Conservation (phyloP, 495 filamentous ascomycete genomes). For the Baudoinia panamericana region DNA sequence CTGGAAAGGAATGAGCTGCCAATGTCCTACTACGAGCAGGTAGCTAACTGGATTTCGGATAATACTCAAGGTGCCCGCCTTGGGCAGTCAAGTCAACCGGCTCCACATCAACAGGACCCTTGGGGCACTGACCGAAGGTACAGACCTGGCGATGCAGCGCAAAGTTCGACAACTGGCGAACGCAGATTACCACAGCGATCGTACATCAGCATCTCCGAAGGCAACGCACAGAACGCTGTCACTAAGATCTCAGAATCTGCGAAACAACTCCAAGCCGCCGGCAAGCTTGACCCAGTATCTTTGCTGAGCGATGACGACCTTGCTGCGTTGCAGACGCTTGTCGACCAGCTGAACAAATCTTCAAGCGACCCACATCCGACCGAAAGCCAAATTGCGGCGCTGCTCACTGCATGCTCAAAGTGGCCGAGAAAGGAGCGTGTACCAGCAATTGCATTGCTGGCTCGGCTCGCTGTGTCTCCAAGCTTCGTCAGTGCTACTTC, state of each 20-base stretch:
- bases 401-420: conserved; percentile 48
- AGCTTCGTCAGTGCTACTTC: conserved; percentile 43
- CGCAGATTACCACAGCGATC: conserved; percentile 16
- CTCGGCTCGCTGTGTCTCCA: conserved; percentile 47
- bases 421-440: conserved; percentile 73
- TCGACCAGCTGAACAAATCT: conserved; percentile 38
- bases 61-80: conserved; percentile 81
- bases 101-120: conserved; percentile 41
- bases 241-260: conserved; percentile 30
- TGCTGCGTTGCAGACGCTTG: conserved; percentile 40
- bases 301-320: conserved; percentile 57
- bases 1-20: conserved; percentile 83
- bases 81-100: conserved; percentile 37
- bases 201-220: conserved; percentile 14
- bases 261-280: conserved; percentile 25
- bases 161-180: conserved; percentile 2
- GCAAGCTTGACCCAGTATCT: conserved; percentile 1
- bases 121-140: conserved; percentile 70
- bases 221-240: conserved; percentile 19
- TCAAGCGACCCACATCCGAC: conserved; percentile 18
- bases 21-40: conserved; percentile 79
- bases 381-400: conserved; percentile 6
- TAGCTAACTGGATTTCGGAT: conserved; percentile 81
- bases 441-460: conserved; percentile 73
- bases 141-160: conserved; percentile 48